A percentile compares a stretch with the other conserved stretches of the same genome.
These are phyloP conservation scores for Thermochaetoides dissita DNA, from an alignment of 2,329 filamentous ascomycete genomes.

Conservation along the genomic window DNA sequence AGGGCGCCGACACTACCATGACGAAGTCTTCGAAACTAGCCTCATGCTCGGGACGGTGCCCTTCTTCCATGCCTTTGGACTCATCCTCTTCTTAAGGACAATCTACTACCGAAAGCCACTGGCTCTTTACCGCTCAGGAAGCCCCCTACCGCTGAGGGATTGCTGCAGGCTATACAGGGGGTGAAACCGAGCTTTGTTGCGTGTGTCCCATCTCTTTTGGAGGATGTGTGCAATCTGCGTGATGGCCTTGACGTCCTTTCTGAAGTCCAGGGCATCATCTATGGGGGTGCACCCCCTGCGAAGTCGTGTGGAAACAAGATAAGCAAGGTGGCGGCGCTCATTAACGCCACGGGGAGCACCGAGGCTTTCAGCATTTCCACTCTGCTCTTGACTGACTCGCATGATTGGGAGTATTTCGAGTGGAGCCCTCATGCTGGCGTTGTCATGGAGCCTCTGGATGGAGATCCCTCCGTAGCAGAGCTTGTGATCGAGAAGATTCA, in stretches of 20 bases:
- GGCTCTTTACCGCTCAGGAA: conserved; percentile 1
- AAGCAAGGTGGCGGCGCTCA: neutral
- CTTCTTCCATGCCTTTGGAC: conserved; percentile 7
- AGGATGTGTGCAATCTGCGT: conserved; percentile 1
- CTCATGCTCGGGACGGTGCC: conserved; percentile 2
- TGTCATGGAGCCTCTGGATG: conserved; percentile 3
- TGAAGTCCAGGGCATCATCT: conserved; percentile 1
- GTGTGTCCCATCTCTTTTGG: conserved; percentile 4
- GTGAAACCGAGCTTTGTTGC: conserved; percentile 1
- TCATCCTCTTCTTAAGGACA: conserved; percentile 3
- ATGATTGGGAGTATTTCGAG: conserved; percentile 9
- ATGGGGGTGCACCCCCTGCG: conserved; percentile 6
- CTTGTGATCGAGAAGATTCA: conserved; percentile 3
- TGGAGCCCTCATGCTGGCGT: conserved; percentile 5
- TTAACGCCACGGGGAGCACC: conserved; percentile 7
- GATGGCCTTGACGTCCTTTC: conserved; percentile 1
- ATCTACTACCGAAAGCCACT: conserved; percentile 6
- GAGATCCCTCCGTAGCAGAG: neutral
- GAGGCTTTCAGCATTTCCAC: conserved; percentile 3
- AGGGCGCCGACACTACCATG: conserved; percentile 1
- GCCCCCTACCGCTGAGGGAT: conserved; percentile 3
- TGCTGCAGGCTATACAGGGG: conserved; percentile 2
- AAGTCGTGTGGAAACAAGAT: conserved; percentile 3
- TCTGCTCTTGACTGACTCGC: neutral
- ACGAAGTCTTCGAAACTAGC: neutral